Evolutionary conservation across 2,329 filamentous ascomycete species (phyloP).

Genomic region (Neonectria hederae): DNA sequence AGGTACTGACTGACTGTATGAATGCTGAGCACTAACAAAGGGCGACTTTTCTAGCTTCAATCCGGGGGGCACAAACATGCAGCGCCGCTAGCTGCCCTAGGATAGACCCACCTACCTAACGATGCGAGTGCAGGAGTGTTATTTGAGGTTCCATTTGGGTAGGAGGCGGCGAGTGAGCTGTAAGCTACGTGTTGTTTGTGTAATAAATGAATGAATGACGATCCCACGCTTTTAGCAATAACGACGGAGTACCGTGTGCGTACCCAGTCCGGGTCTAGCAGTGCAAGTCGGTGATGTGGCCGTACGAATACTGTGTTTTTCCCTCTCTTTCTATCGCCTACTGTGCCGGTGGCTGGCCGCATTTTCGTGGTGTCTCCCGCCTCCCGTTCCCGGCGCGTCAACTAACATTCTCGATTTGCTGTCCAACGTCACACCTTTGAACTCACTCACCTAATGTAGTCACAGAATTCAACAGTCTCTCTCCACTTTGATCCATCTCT

Average conservation of each 20-base stretch:
- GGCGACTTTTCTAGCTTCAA: not conserved
- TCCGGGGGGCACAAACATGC: not conserved
- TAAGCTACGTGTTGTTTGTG: not conserved
- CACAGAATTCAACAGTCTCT: slow-evolving; percentile 8
- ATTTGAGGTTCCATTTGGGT: not conserved
- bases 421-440: not conserved
- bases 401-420: too few relatives aligned
- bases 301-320: not conserved
- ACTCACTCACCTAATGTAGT: not conserved
- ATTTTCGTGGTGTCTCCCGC: not conserved
- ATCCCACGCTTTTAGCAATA: not conserved
- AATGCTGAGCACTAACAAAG: too few relatives aligned
- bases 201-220: not conserved
- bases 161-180: not conserved
- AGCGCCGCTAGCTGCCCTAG: not conserved
- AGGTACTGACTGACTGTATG: too few relatives aligned
- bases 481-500: slow-evolving; percentile 15
- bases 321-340: not conserved
- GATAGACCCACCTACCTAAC: not conserved
- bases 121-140: not conserved
- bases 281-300: too few relatives aligned
- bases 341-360: not conserved
- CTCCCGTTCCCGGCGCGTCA: not conserved
- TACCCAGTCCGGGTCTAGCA: too few relatives aligned
- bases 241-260: too few relatives aligned